Conservation (phyloP, 1,284 basidiomycete genomes). For the Inonotus hispidus region DNA sequence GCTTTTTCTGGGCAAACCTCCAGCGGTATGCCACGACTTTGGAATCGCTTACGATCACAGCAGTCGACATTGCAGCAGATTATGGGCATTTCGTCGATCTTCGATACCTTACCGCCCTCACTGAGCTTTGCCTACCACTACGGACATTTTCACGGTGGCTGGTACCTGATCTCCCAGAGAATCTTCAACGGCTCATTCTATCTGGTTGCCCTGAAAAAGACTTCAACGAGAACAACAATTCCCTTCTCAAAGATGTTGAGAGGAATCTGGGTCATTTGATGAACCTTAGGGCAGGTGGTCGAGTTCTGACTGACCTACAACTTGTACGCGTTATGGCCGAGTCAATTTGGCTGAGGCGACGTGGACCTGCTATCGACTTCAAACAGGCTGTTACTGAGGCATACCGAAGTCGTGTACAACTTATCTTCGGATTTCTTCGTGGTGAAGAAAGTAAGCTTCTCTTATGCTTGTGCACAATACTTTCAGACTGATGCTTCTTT, state of each 20-base stretch:
- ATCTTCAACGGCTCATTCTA: not conserved
- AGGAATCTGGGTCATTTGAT: not conserved
- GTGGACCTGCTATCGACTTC: not conserved
- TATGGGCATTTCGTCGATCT: not conserved
- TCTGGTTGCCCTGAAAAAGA: not conserved
- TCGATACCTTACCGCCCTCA: not conserved
- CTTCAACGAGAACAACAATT: not conserved
- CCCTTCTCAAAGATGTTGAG: not conserved
- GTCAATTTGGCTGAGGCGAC: not conserved
- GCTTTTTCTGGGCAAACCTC: not conserved
- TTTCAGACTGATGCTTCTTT: not conserved
- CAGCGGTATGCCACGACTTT: not conserved
- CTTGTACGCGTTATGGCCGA: not conserved
- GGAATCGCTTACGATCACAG: conserved; percentile 1
- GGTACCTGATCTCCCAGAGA: not conserved
- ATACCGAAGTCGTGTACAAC: not conserved
- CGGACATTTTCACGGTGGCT: not conserved
- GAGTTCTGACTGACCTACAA: not conserved
- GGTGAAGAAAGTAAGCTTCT: not conserved
- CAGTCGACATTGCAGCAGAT: not conserved
- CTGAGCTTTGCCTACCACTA: not conserved
- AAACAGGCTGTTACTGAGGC: not conserved
- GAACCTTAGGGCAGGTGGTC: not conserved
- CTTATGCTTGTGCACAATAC: not conserved
- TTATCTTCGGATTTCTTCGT: not conserved